Percentiles rank a stretch among this genome's conserved stretches.
phyloP scores from a whole-genome alignment of 176 grass and related monocot species.

The Puccinellia tenuiflora region DNA sequence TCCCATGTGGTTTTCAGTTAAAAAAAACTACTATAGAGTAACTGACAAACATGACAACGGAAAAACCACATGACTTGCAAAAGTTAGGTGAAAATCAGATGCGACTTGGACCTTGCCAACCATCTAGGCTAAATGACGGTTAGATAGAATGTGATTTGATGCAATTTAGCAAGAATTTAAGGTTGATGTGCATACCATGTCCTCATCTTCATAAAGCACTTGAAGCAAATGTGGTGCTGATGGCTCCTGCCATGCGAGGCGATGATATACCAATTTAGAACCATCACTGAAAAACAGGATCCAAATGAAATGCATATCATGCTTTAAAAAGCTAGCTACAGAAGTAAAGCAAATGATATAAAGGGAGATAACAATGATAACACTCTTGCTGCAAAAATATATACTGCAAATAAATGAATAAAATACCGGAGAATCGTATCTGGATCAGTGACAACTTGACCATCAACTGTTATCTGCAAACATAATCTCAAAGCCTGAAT shows the following conservation, averaged over 20 bases:
- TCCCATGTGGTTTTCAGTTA: background rate
- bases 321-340: slow-evolving; percentile 2
- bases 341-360: slow-evolving; percentile 4
- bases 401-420: background rate
- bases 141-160: background rate
- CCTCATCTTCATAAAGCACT: slow-evolving; percentile 90
- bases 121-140: background rate
- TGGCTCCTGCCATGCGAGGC: slow-evolving; percentile 78
- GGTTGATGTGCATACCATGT: slow-evolving; percentile 55
- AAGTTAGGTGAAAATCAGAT: background rate
- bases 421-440: slow-evolving; percentile 42
- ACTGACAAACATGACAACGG: background rate
- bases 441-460: slow-evolving; percentile 55
- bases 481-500: background rate
- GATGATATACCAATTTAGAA: slow-evolving; percentile 69
- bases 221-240: slow-evolving; percentile 57
- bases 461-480: slow-evolving; percentile 70
- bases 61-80: background rate
- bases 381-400: background rate
- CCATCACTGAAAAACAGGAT: slow-evolving; percentile 49
- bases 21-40: background rate
- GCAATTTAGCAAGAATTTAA: background rate
- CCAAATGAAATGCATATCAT: background rate
- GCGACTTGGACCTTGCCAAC: background rate
- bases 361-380: background rate